phyloP scores from a whole-genome alignment of 2,329 filamentous ascomycete genomes.

The Penicillium sp. region DNA sequence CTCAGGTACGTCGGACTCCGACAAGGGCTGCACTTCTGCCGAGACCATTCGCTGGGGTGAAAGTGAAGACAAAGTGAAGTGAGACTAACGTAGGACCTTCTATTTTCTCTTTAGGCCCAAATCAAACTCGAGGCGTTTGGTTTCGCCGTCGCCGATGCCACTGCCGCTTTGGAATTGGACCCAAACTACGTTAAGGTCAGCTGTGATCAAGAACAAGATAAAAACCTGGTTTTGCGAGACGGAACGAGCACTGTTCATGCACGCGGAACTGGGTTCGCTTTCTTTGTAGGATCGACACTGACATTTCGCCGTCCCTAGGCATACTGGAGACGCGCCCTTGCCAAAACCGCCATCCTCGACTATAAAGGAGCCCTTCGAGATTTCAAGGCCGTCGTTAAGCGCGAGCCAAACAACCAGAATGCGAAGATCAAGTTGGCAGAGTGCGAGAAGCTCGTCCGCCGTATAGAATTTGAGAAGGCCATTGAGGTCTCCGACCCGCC shows the following conservation, averaged over 20 bases:
- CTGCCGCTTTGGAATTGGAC: constrained; percentile 87
- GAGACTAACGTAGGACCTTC: constrained; percentile 1
- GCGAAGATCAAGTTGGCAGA: constrained; percentile 88
- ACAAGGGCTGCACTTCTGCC: constrained; percentile 19
- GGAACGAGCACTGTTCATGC: too few species aligned
- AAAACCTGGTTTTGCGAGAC: background rate
- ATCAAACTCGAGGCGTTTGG: constrained; percentile 96
- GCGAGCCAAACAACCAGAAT: constrained; percentile 85
- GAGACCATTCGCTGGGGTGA: constrained; percentile 5
- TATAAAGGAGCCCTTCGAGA: constrained; percentile 87
- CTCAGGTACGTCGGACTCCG: constrained; percentile 67
- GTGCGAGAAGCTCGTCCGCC: constrained; percentile 91
- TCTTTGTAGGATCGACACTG: background rate
- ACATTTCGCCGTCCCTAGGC: constrained; percentile 57
- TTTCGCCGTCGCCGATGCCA: constrained; percentile 87
- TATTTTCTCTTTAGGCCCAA: constrained; percentile 64
- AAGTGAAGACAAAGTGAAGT: background rate
- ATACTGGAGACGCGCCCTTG: constrained; percentile 90
- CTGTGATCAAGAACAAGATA: constrained; percentile 9
- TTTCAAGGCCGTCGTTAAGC: constrained; percentile 86
- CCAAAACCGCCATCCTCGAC: constrained; percentile 85
- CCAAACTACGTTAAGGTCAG: constrained; percentile 82
- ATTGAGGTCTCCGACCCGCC: constrained; percentile 93
- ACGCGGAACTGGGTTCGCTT: background rate
- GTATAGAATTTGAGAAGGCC: constrained; percentile 88